Percentiles rank a stretch among this genome's conserved stretches.
phyloP scores from a whole-genome alignment of 371 early-diverging fungal genomes.

The Mucor piriformis region DNA sequence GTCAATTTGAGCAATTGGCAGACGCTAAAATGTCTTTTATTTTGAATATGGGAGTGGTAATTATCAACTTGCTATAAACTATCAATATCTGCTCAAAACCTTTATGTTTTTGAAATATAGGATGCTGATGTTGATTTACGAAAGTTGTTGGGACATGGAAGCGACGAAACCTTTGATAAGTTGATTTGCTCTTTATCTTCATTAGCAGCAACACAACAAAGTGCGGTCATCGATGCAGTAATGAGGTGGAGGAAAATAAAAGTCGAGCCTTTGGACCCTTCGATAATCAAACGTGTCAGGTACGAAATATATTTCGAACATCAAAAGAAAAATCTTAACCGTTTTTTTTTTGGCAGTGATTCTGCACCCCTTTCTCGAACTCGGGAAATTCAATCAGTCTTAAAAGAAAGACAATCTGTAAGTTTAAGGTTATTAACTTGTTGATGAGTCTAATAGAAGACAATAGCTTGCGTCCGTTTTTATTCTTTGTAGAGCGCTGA shows the following conservation, averaged over 20 bases:
- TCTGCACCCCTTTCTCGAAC: conserved; percentile 47
- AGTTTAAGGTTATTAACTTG: neutral
- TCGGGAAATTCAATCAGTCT: conserved; percentile 41
- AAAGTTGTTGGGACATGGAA: conserved; percentile 68
- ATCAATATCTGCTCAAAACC: neutral
- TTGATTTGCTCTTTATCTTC: conserved; percentile 78
- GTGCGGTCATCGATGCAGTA: conserved; percentile 86
- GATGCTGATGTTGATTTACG: conserved; percentile 73
- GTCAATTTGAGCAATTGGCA: conserved; percentile 47
- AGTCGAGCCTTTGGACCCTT: conserved; percentile 65
- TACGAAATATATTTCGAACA: conserved; percentile 6
- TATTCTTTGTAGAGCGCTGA: conserved; percentile 85
- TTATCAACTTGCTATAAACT: neutral
- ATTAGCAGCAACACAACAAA: conserved; percentile 84
- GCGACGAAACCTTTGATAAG: conserved; percentile 81
- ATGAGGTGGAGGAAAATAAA: conserved; percentile 89
- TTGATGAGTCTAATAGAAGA: neutral
- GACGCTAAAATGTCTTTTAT: conserved; percentile 48
- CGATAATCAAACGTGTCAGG: conserved; percentile 46
- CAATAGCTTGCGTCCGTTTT: conserved; percentile 84
- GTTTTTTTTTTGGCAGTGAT: conserved; percentile 38
- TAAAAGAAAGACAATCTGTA: conserved; percentile 60
- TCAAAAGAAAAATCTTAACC: conserved; percentile 3
- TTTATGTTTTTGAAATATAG: conserved; percentile 19
- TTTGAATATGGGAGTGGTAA: conserved; percentile 46